Evolutionary conservation across 2,329 filamentous ascomycete species (phyloP).

Genomic region (Fusarium sp.): DNA sequence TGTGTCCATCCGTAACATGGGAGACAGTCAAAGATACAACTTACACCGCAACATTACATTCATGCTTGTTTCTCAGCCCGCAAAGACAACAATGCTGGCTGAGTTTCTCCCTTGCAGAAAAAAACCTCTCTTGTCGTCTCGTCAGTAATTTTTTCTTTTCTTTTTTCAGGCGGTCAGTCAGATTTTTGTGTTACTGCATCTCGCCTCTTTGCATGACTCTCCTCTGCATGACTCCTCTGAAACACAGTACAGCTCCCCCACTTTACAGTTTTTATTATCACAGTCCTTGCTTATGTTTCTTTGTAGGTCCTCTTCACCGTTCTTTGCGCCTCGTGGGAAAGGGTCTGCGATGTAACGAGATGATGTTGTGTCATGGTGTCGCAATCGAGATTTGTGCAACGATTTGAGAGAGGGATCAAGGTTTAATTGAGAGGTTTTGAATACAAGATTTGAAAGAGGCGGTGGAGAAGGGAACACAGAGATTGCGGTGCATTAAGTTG

Average conservation of each 20-base stretch:
- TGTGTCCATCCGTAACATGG: constrained; percentile 4
- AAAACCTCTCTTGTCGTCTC: background rate
- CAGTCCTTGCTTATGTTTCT: background rate
- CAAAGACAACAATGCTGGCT: background rate
- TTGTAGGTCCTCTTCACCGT: constrained; percentile 25
- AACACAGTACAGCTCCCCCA: constrained; percentile 14
- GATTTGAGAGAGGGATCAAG: background rate
- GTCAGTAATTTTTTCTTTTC: background rate
- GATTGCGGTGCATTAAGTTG: background rate
- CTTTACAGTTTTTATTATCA: background rate
- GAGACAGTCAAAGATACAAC: background rate
- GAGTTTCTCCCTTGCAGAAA: constrained; percentile 23
- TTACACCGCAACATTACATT: constrained; percentile 13
- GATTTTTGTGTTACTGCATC: constrained; percentile 34
- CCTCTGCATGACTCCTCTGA: constrained; percentile 35
- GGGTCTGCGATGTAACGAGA: constrained; percentile 18
- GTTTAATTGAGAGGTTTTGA: constrained; percentile 15
- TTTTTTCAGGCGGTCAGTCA: constrained; percentile 34
- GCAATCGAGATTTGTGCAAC: constrained; percentile 49
- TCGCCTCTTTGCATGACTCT: constrained; percentile 37
- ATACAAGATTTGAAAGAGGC: constrained; percentile 17
- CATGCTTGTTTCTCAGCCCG: background rate
- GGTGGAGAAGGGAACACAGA: constrained; percentile 28
- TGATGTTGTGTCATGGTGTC: constrained; percentile 39
- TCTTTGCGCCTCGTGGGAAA: constrained; percentile 36